phyloP scores from a whole-genome alignment of 306 rosid genomes.

The Quercus aquifolioides region DNA sequence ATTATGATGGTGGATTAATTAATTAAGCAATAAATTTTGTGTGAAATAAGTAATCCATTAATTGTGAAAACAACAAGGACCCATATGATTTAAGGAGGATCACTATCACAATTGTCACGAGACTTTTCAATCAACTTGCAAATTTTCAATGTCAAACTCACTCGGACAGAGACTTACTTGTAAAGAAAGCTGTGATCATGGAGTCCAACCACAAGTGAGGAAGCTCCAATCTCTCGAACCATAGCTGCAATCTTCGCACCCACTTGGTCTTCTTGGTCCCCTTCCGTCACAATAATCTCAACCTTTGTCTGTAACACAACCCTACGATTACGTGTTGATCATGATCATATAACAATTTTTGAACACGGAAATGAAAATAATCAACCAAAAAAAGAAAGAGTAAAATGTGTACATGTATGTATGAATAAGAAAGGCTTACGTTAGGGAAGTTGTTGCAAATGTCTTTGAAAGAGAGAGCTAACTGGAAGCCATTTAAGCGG shows the following conservation, averaged over 20 bases:
- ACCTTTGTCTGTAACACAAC: constrained; percentile 83
- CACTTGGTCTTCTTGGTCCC: constrained; percentile 62
- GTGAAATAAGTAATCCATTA: not conserved
- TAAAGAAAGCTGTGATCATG: constrained; percentile 90
- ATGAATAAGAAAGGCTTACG: constrained; percentile 19
- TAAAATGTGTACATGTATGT: not conserved
- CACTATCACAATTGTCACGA: not conserved
- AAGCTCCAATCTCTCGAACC: constrained; percentile 72
- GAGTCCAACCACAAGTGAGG: constrained; percentile 78
- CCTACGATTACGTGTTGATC: constrained; percentile 51
- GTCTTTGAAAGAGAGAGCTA: constrained; percentile 80
- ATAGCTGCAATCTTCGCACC: constrained; percentile 60
- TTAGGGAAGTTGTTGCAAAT: constrained; percentile 65
- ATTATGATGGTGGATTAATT: not conserved
- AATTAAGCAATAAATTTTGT: not conserved
- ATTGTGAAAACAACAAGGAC: not conserved
- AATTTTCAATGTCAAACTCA: too few relatives aligned
- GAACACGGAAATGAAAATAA: not conserved
- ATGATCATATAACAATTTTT: constrained; percentile 23
- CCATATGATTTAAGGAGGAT: not conserved
- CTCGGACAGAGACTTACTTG: constrained; percentile 49
- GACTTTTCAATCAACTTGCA: too few relatives aligned
- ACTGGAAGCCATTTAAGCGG: constrained; percentile 70
- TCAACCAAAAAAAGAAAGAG: not conserved
- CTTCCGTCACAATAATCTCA: constrained; percentile 87